These are phyloP conservation scores for Gypsophila paniculata DNA, from an alignment of 179 eudicot genomes.

Conservation along the genomic window DNA sequence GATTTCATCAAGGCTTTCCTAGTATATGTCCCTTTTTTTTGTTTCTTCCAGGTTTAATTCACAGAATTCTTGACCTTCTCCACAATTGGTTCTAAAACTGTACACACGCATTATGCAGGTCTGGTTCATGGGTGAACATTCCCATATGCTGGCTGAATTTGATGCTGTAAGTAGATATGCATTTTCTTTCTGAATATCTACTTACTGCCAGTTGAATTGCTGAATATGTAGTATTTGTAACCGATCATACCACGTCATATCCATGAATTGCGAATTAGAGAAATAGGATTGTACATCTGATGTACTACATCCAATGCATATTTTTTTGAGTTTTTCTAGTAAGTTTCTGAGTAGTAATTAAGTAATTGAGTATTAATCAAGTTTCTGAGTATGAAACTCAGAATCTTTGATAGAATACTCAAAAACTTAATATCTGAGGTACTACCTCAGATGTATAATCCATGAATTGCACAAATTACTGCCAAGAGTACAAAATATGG, in stretches of 20 bases:
- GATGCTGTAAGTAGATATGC: conserved; percentile 64
- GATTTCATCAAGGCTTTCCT: neutral
- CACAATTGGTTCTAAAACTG: conserved; percentile 19
- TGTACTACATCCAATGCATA: too few relatives aligned
- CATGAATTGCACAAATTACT: conserved; percentile 9
- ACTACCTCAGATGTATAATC: too few relatives aligned
- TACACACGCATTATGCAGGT: conserved; percentile 45
- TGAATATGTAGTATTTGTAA: neutral
- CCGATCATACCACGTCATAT: neutral
- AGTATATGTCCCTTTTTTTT: neutral
- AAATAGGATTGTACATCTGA: too few relatives aligned
- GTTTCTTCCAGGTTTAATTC: neutral
- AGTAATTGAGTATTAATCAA: too few relatives aligned
- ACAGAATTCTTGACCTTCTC: neutral
- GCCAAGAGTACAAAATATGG: conserved; percentile 4
- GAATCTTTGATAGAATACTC: too few relatives aligned
- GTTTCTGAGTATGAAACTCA: too few relatives aligned
- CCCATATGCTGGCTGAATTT: conserved; percentile 73
- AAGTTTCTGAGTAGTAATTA: too few relatives aligned
- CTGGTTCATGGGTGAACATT: conserved; percentile 95
- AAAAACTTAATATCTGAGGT: too few relatives aligned
- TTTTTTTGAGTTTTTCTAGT: too few relatives aligned
- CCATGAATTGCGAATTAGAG: too few relatives aligned
- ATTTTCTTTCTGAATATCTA: neutral
- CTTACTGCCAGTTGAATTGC: too few relatives aligned